Evolutionary conservation across 2,329 filamentous ascomycete genomes (phyloP).

Genomic region (Nemania abortiva): DNA sequence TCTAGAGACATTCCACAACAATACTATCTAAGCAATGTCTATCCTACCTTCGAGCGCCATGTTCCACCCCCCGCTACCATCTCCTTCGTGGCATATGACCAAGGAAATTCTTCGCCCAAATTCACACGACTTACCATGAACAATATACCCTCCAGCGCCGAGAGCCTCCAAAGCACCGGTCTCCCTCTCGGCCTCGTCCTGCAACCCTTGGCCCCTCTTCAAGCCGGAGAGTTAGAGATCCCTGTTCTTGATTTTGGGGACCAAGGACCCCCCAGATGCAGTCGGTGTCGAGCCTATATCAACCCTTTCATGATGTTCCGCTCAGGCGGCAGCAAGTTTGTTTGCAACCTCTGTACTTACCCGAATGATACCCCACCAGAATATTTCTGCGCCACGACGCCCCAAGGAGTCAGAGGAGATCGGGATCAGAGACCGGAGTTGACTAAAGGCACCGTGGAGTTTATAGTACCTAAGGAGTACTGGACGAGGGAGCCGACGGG

Average conservation of each 20-base stretch:
- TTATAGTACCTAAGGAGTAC: conserved; percentile 97
- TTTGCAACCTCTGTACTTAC: conserved; percentile 98
- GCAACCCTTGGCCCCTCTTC: conserved; percentile 86
- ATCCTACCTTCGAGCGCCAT: conserved; percentile 95
- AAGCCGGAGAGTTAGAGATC: conserved; percentile 86
- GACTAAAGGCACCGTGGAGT: conserved; percentile 92
- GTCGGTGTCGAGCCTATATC: conserved; percentile 94
- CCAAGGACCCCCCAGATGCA: conserved; percentile 87
- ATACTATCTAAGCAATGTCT: conserved; percentile 87
- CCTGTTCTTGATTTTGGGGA: conserved; percentile 97
- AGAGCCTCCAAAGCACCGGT: conserved; percentile 82
- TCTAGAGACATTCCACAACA: conserved; percentile 85
- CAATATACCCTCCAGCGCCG: conserved; percentile 86
- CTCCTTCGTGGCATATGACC: conserved; percentile 93
- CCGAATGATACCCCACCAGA: conserved; percentile 93
- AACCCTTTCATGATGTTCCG: conserved; percentile 99
- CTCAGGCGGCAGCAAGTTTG: conserved; percentile 93
- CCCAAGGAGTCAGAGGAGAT: conserved; percentile 87
- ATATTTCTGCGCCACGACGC: conserved; percentile 93
- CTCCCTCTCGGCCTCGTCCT: conserved; percentile 88
- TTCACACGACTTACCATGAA: conserved; percentile 92
- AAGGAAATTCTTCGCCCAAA: conserved; percentile 96
- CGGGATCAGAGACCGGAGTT: conserved; percentile 90
- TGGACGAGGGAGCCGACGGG: conserved; percentile 95
- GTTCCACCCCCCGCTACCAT: conserved; percentile 88